Conservation (phyloP, 352 stramenopile species). For the Globisporangium cederbergense region DNA sequence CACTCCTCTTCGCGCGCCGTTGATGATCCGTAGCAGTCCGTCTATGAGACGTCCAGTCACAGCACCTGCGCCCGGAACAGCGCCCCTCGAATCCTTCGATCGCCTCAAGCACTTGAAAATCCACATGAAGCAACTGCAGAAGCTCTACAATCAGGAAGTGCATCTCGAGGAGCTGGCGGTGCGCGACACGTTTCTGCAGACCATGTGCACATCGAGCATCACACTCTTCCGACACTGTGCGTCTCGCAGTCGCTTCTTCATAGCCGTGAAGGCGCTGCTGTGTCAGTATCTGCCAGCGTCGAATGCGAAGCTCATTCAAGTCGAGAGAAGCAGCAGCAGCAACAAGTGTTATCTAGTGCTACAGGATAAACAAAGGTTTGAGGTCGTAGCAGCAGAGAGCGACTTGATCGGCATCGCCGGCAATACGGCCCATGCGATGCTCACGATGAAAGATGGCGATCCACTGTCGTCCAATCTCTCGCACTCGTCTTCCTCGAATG, state of each 20-base stretch:
- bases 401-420: constrained; percentile 16
- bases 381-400: neutral
- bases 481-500: neutral
- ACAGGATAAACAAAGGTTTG: constrained; percentile 8
- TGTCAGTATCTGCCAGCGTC: constrained; percentile 35
- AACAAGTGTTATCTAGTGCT: constrained; percentile 11
- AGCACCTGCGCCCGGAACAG: neutral
- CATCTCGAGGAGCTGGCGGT: constrained; percentile 40
- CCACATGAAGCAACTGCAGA: constrained; percentile 51
- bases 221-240: constrained; percentile 39
- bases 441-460: neutral
- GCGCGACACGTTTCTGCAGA: constrained; percentile 35
- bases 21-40: neutral
- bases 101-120: constrained; percentile 39
- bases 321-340: constrained; percentile 19
- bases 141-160: constrained; percentile 42
- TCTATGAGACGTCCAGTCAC: constrained; percentile 5
- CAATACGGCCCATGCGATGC: constrained; percentile 7
- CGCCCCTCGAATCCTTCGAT: constrained; percentile 6
- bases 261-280: constrained; percentile 36
- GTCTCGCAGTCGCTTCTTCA: constrained; percentile 33
- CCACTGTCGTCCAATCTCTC: neutral
- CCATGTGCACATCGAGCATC: constrained; percentile 42
- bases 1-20: neutral
- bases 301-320: constrained; percentile 25